These are phyloP conservation scores for Trypanosoma boissoni DNA, from an alignment of 208 protist genomes.

Conservation along the genomic window DNA sequence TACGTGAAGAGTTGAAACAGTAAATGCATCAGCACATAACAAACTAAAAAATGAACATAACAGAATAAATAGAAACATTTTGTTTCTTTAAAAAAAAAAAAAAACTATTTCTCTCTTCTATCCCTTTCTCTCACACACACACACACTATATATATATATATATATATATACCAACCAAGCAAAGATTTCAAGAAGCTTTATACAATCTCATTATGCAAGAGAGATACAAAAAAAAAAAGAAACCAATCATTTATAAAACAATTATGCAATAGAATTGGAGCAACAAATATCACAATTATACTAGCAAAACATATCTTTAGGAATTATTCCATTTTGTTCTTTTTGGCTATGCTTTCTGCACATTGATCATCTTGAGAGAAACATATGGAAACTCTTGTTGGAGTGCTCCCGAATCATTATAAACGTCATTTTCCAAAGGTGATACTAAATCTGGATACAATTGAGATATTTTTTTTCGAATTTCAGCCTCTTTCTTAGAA, in stretches of 20 bases:
- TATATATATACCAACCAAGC: no score
- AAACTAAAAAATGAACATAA: constrained; percentile 8
- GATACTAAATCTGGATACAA: constrained; percentile 66
- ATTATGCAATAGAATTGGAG: no score
- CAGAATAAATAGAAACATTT: constrained; percentile 23
- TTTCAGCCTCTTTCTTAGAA: constrained; percentile 65
- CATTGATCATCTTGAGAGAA: constrained; percentile 76
- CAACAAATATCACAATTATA: no score
- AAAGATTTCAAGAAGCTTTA: no score
- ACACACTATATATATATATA: no score
- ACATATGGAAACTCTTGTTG: constrained; percentile 88
- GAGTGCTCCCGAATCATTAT: constrained; percentile 53
- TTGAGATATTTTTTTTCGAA: constrained; percentile 67
- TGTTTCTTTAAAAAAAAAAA: constrained; percentile 11
- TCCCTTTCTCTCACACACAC: no score
- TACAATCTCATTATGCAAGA: no score
- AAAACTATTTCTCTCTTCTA: no score
- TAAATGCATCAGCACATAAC: constrained; percentile 23
- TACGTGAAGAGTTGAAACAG: constrained; percentile 10
- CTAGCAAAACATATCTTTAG: not conserved
- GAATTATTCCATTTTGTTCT: not conserved
- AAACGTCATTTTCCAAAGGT: constrained; percentile 44
- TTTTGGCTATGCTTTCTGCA: constrained; percentile 44
- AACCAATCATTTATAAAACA: no score
- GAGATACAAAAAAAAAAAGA: no score